Evolutionary conservation across 2,329 filamentous ascomycete genomes (phyloP).

Genomic region (Sarocladium oryzae): DNA sequence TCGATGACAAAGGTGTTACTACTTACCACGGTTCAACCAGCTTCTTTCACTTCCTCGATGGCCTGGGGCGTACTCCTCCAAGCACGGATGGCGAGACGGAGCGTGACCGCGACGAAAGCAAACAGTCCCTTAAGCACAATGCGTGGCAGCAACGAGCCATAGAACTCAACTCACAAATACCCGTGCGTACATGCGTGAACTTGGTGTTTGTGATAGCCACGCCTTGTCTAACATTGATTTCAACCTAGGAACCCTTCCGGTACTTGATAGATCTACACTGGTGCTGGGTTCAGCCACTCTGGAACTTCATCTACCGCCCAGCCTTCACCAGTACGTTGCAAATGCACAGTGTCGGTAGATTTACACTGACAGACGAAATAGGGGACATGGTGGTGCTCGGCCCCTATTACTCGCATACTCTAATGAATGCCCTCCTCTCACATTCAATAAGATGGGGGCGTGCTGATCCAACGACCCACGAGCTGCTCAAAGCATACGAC

Average conservation of each 20-base stretch:
- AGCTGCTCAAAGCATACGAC: slow-evolving; percentile 47
- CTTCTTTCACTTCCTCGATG: slow-evolving; percentile 49
- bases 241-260: slow-evolving; percentile 47
- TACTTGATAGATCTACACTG: slow-evolving; percentile 55
- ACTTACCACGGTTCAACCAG: slow-evolving; percentile 55
- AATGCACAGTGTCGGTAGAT: too few relatives aligned
- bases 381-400: slow-evolving; percentile 46
- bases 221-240: neutral
- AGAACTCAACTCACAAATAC: slow-evolving; percentile 49
- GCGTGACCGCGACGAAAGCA: slow-evolving; percentile 27
- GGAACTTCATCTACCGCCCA: slow-evolving; percentile 56
- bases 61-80: slow-evolving; percentile 21
- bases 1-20: slow-evolving; percentile 44
- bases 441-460: slow-evolving; percentile 56
- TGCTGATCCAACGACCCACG: slow-evolving; percentile 40
- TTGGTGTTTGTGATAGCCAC: slow-evolving; percentile 9
- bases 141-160: slow-evolving; percentile 53
- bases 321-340: slow-evolving; percentile 52
- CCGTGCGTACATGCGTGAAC: slow-evolving; percentile 28
- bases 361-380: slow-evolving; percentile 23
- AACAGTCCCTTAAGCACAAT: slow-evolving; percentile 47
- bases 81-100: slow-evolving; percentile 20
- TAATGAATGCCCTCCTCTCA: slow-evolving; percentile 42
- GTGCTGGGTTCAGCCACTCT: slow-evolving; percentile 59
- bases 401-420: slow-evolving; percentile 42